phyloP scores from a whole-genome alignment of 352 stramenopile genomes.

The Phytophthora fragariae region DNA sequence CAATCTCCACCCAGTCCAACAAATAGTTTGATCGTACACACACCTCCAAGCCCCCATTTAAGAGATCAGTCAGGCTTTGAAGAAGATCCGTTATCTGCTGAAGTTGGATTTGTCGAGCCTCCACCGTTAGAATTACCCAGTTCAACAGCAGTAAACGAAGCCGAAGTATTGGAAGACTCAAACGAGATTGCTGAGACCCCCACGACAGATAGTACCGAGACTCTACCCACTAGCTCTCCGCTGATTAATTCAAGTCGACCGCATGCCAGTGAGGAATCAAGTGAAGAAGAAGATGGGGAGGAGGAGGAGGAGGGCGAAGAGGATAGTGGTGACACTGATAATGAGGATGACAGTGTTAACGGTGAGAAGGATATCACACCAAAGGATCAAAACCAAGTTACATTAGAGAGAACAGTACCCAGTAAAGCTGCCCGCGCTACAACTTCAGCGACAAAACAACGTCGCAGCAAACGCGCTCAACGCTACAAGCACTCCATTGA shows the following conservation, averaged over 20 bases:
- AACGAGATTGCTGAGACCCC: neutral
- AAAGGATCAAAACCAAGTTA: neutral
- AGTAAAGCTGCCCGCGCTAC: conserved; percentile 15
- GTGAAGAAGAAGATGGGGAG: conserved; percentile 4
- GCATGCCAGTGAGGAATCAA: conserved; percentile 1
- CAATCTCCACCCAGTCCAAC: conserved; percentile 17
- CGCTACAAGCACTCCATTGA: neutral
- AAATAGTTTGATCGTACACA: conserved; percentile 27
- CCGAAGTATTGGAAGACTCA: neutral
- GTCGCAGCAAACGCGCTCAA: neutral
- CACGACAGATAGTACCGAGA: neutral
- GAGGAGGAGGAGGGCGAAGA: neutral
- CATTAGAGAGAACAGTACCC: neutral
- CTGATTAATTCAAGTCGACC: neutral
- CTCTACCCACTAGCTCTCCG: neutral
- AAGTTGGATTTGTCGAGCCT: neutral
- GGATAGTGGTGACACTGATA: neutral
- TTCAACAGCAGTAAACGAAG: neutral
- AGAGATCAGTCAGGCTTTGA: conserved; percentile 1
- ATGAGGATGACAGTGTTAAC: neutral
- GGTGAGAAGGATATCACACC: neutral
- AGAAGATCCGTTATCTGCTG: neutral
- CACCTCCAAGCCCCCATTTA: conserved; percentile 25
- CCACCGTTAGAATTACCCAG: neutral
- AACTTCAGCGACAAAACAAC: conserved; percentile 11